phyloP scores from a whole-genome alignment of 2,329 filamentous ascomycete species.

The Simplicillium sp. region DNA sequence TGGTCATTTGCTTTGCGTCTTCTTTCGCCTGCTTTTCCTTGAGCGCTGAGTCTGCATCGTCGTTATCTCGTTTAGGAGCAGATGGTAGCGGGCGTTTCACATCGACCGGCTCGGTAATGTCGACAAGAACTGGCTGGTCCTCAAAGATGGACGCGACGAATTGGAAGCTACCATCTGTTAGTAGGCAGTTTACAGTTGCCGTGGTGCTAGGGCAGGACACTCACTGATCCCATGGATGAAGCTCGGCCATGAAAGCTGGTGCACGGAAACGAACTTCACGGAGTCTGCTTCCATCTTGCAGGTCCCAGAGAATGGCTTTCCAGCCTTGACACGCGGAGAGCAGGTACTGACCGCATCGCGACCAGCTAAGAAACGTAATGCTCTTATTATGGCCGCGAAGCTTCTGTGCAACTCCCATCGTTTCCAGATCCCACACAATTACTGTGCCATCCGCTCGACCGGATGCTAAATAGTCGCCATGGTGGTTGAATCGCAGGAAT shows the following conservation, averaged over 20 bases:
- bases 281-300: conserved; percentile 58
- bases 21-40: conserved; percentile 83
- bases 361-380: conserved; percentile 94
- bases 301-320: conserved; percentile 93
- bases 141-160: conserved; percentile 93
- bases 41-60: conserved; percentile 58
- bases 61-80: conserved; percentile 63
- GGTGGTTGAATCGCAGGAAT: conserved; percentile 79
- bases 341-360: conserved; percentile 79
- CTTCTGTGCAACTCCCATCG: conserved; percentile 91
- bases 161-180: conserved; percentile 48
- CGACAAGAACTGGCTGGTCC: conserved; percentile 81
- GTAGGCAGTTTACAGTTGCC: not conserved
- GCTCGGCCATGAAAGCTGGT: conserved; percentile 89
- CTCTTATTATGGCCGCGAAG: conserved; percentile 86
- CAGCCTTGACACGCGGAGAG: conserved; percentile 92
- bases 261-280: conserved; percentile 86
- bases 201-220: conserved; percentile 5
- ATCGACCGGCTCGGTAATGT: conserved; percentile 60
- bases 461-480: conserved; percentile 88
- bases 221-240: conserved; percentile 85
- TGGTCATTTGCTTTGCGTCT: conserved; percentile 91
- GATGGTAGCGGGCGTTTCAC: conserved; percentile 73
- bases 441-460: conserved; percentile 91
- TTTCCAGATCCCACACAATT: conserved; percentile 94